Evolutionary conservation across 495 filamentous ascomycete genomes (phyloP).

Genomic region (Cudoniella acicularis): DNA sequence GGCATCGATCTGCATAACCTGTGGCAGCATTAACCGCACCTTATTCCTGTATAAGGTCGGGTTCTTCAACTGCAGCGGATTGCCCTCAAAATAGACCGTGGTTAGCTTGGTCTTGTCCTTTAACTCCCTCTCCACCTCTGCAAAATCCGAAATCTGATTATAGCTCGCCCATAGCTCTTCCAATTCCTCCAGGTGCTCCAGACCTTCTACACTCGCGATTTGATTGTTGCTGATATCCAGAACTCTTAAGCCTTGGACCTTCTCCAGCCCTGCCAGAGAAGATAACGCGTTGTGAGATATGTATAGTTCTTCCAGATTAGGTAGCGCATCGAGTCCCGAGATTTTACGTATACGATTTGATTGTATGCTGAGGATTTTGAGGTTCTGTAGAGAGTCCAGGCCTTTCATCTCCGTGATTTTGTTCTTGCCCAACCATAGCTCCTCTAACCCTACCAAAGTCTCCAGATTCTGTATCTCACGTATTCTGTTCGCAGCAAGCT

Average conservation of each 20-base stretch:
- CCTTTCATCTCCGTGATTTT: constrained; percentile 84
- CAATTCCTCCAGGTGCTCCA: constrained; percentile 64
- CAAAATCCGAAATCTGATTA: constrained; percentile 73
- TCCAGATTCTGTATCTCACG: constrained; percentile 87
- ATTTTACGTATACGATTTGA: constrained; percentile 89
- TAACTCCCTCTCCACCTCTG: constrained; percentile 79
- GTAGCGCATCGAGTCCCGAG: constrained; percentile 64
- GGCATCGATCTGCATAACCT: constrained; percentile 90
- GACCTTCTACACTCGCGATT: constrained; percentile 66
- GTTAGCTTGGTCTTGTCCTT: constrained; percentile 71
- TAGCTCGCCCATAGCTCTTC: constrained; percentile 96
- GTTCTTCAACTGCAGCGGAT: constrained; percentile 75
- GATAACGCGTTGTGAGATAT: constrained; percentile 95
- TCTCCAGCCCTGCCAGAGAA: constrained; percentile 69
- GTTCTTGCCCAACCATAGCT: constrained; percentile 97
- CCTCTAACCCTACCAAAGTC: constrained; percentile 65
- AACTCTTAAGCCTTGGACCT: constrained; percentile 65
- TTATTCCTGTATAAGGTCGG: constrained; percentile 89
- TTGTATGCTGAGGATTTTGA: constrained; percentile 92
- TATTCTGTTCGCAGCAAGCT: constrained; percentile 89
- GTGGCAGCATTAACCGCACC: constrained; percentile 79
- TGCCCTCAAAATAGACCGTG: constrained; percentile 97
- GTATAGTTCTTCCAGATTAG: constrained; percentile 91
- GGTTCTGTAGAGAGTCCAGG: constrained; percentile 66
- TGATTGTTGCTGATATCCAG: constrained; percentile 91